Evolutionary conservation across 73 alveolate species (phyloP), one percentile per base, ranked within the genome.

Genomic region (Effrenium voratum): DNA sequence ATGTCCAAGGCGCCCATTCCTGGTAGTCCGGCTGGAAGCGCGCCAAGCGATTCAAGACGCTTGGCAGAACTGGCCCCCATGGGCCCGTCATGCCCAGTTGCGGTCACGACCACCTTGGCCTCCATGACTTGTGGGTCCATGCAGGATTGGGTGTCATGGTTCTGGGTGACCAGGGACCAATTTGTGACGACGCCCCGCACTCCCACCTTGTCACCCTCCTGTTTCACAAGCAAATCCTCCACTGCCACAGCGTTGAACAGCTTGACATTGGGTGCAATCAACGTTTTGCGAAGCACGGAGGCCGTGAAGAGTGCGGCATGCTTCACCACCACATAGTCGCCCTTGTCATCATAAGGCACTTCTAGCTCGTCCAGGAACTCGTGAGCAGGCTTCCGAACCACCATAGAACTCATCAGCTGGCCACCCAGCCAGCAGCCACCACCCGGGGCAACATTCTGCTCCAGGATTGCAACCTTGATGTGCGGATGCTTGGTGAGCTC

Each of bases 371-470:
- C 98, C 82, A 93, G 84, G 93, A 93, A 66, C 46, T 76, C 93
- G 60, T 93, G 32, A 30, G 93, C 98, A 30, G 98, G 98, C 98
- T 93, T 93, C 85, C 98, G 98, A 49, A 93, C 98, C 38, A 93
- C 98, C 98, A 93, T 93, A 50, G 98, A 77, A 84, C 93, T 76
- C 93, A 93, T 73, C 85, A 93, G 60, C 72, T 93, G 98, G 46
- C 98, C 98, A 30, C 98, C 98, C 41, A 93, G 93, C 98, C 98
- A 93, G 93, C 98, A 93, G 36, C 98, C 98, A 40, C 98, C n/a
- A n/a, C n/a, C n/a, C n/a, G 98, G 98, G 52, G 93, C 82, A 41
- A 93, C 98, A 32, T 76, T 93, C 84, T 93, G 98, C 98, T 93
- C 98, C 82, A 93, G 22, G n/a, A 93, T 76, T 52, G 98, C 93